Evolutionary conservation across 2,329 filamentous ascomycete genomes (phyloP).

Genomic region (Emergomyces orientalis): DNA sequence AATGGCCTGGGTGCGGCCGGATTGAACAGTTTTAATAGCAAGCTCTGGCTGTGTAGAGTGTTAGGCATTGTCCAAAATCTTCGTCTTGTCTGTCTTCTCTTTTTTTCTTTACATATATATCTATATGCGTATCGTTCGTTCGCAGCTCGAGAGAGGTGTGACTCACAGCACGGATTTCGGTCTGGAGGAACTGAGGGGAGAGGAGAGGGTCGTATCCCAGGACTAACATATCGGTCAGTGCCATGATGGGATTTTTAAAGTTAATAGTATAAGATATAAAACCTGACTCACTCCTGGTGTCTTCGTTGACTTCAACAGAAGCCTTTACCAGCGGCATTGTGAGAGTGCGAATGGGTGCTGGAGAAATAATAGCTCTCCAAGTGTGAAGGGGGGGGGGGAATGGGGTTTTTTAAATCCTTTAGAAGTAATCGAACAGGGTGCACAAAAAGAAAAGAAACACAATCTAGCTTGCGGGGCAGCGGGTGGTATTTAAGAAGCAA

Average conservation of each 20-base stretch:
- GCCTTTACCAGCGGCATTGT: slow-evolving; percentile 35
- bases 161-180: slow-evolving; percentile 63
- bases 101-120: background rate
- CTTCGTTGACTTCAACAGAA: slow-evolving; percentile 35
- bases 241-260: slow-evolving; percentile 4
- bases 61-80: background rate
- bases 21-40: slow-evolving; percentile 36
- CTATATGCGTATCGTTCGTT: background rate
- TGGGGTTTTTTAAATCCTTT: background rate
- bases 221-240: slow-evolving; percentile 45
- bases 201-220: slow-evolving; percentile 90
- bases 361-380: background rate
- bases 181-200: slow-evolving; percentile 73
- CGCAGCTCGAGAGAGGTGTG: slow-evolving; percentile 40
- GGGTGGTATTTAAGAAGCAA: slow-evolving; percentile 2
- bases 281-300: slow-evolving; percentile 35
- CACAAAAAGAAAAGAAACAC: slow-evolving; percentile 5
- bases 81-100: background rate
- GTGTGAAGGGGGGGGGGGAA: background rate
- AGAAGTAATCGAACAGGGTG: background rate
- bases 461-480: background rate
- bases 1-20: slow-evolving; percentile 48
- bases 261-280: slow-evolving; percentile 1
- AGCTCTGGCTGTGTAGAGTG: slow-evolving; percentile 25
- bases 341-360: slow-evolving; percentile 7